Evolutionary conservation across 108 stramenopile species (phyloP).

Genomic region (Parietichytrium sp.): DNA sequence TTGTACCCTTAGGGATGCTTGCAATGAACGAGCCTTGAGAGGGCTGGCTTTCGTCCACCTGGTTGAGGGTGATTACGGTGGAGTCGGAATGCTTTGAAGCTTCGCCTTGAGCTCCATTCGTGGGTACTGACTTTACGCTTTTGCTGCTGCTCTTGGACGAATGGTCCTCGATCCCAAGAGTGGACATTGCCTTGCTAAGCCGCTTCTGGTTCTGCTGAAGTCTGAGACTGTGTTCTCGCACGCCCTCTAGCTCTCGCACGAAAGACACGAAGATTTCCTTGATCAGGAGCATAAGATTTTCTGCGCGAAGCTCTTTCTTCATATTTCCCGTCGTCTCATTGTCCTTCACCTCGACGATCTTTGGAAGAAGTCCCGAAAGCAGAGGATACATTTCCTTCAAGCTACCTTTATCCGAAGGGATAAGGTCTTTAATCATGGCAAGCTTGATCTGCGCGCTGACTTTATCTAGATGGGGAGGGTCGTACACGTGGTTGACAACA

Average conservation of each 20-base stretch:
- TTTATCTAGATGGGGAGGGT: not conserved
- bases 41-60: too few species aligned
- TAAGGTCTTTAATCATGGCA: not conserved
- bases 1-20: too few species aligned
- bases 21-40: too few species aligned
- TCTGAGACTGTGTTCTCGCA: not conserved
- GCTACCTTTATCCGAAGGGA: not conserved
- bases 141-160: too few species aligned
- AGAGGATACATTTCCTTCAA: conserved; percentile 31
- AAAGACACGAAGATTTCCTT: not conserved
- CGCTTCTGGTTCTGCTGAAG: not conserved
- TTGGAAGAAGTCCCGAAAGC: not conserved
- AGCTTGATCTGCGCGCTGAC: not conserved
- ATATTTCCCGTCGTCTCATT: conserved; percentile 21
- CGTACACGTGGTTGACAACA: too few species aligned
- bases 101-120: too few species aligned
- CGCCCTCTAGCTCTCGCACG: not conserved
- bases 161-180: too few species aligned
- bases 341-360: not conserved
- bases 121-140: too few species aligned
- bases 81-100: too few species aligned
- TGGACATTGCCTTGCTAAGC: not conserved
- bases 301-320: not conserved
- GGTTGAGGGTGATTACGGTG: too few species aligned
- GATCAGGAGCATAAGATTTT: conserved; percentile 7